A percentile compares a stretch with the other conserved stretches of the same genome.
phyloP scores from a whole-genome alignment of 2,329 filamentous ascomycete species.

The Phaeosphaeriaceae sp. region DNA sequence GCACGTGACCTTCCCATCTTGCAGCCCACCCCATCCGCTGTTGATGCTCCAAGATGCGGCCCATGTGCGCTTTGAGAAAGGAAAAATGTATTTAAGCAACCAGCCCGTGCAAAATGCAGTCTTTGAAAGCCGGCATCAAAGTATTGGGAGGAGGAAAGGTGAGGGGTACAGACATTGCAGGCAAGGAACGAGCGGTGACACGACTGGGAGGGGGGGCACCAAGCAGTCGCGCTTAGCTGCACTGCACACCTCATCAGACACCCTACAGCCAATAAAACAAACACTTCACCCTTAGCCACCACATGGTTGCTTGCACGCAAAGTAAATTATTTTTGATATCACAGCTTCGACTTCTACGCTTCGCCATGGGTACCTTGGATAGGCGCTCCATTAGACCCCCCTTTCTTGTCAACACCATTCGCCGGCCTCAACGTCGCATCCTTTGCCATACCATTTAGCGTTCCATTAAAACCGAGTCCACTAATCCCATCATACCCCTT shows the following conservation, averaged over 20 bases:
- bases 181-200: conserved; percentile 27
- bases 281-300: too few relatives aligned
- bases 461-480: conserved; percentile 64
- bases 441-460: conserved; percentile 66
- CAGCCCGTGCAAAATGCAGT: too few relatives aligned
- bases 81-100: background rate
- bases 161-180: conserved; percentile 29
- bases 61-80: conserved; percentile 5
- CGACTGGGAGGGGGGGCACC: too few relatives aligned
- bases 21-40: conserved; percentile 5
- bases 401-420: conserved; percentile 55
- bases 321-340: too few relatives aligned
- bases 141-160: conserved; percentile 5
- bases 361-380: conserved; percentile 49
- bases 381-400: conserved; percentile 58
- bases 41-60: conserved; percentile 3
- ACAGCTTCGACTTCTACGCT: too few relatives aligned
- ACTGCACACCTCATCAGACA: background rate
- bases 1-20: conserved; percentile 20
- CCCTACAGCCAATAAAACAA: too few relatives aligned
- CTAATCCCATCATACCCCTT: conserved; percentile 66
- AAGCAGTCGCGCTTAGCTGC: background rate
- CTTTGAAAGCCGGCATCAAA: too few relatives aligned
- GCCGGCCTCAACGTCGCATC: conserved; percentile 55
- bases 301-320: too few relatives aligned